Percentiles rank a stretch among this genome's conserved stretches.
phyloP scores from a whole-genome alignment of 2,329 filamentous ascomycete species.

The Pseudogymnoascus sp. region DNA sequence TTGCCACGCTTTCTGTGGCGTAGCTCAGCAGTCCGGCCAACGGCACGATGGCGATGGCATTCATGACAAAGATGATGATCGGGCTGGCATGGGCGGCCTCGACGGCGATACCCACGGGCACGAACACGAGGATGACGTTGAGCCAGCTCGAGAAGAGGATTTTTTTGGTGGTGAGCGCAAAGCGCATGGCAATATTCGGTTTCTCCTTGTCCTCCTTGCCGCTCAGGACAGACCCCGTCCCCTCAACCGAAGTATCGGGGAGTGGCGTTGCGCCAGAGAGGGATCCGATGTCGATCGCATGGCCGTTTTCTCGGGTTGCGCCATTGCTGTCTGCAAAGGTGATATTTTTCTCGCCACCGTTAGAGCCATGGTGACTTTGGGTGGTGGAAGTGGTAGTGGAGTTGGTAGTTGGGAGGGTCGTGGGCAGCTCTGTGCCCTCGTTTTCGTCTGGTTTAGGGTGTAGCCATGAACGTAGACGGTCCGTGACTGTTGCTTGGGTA shows the following conservation, averaged over 20 bases:
- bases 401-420: neutral
- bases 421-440: neutral
- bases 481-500: neutral
- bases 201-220: conserved; percentile 22
- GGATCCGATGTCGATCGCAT: neutral
- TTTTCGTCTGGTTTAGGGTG: conserved; percentile 1
- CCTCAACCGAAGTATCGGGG: conserved; percentile 32
- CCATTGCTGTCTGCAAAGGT: neutral
- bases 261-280: neutral
- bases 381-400: neutral
- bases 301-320: neutral
- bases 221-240: conserved; percentile 51
- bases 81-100: conserved; percentile 47
- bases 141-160: conserved; percentile 68
- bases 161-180: conserved; percentile 39
- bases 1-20: conserved; percentile 69
- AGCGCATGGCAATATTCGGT: conserved; percentile 23
- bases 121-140: conserved; percentile 70
- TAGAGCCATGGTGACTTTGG: neutral
- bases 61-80: conserved; percentile 63
- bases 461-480: conserved; percentile 1
- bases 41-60: conserved; percentile 68
- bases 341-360: neutral
- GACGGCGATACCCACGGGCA: conserved; percentile 67
- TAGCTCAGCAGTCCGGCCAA: conserved; percentile 64